Evolutionary conservation across 768 basidiomycete genomes (phyloP).

Genomic region (Mycena haematopus): DNA sequence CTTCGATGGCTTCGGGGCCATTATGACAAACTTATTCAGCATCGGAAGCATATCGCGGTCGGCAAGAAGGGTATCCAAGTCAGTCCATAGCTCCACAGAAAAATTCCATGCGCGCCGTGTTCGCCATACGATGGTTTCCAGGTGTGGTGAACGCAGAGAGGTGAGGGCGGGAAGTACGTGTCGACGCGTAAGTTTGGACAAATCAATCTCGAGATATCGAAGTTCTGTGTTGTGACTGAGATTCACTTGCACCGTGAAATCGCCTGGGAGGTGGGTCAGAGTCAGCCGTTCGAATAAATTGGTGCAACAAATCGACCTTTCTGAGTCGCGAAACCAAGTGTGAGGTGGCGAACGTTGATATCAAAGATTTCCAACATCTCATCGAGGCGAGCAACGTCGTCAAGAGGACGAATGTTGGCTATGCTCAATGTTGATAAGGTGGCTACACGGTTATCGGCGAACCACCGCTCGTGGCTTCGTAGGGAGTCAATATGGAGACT

Average conservation of each 20-base stretch:
- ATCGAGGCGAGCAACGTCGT: slow-evolving; percentile 18
- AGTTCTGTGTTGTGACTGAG: slow-evolving; percentile 15
- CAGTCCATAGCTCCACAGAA: slow-evolving; percentile 6
- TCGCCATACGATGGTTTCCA: slow-evolving; percentile 24
- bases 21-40: slow-evolving; percentile 9
- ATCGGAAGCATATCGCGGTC: slow-evolving; percentile 7
- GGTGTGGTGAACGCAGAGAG: slow-evolving; percentile 3
- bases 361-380: slow-evolving; percentile 16
- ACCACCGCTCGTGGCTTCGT: slow-evolving; percentile 26
- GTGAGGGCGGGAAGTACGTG: slow-evolving; percentile 10
- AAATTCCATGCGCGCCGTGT: slow-evolving; percentile 14
- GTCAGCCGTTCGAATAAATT: neutral
- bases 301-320: neutral
- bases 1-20: neutral
- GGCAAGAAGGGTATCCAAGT: slow-evolving; percentile 15
- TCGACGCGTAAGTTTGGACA: slow-evolving; percentile 16
- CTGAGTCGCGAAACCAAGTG: slow-evolving; percentile 18
- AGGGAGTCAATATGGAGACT: slow-evolving; percentile 8
- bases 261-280: slow-evolving; percentile 10
- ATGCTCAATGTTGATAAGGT: slow-evolving; percentile 10
- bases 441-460: slow-evolving; percentile 14
- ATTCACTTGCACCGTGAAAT: slow-evolving; percentile 11
- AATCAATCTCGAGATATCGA: slow-evolving; percentile 20
- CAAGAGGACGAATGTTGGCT: slow-evolving; percentile 13
- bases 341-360: slow-evolving; percentile 13